Base-by-base conservation (phyloP, 2,329 filamentous ascomycete genomes). In the Phoma herbarum region DNA sequence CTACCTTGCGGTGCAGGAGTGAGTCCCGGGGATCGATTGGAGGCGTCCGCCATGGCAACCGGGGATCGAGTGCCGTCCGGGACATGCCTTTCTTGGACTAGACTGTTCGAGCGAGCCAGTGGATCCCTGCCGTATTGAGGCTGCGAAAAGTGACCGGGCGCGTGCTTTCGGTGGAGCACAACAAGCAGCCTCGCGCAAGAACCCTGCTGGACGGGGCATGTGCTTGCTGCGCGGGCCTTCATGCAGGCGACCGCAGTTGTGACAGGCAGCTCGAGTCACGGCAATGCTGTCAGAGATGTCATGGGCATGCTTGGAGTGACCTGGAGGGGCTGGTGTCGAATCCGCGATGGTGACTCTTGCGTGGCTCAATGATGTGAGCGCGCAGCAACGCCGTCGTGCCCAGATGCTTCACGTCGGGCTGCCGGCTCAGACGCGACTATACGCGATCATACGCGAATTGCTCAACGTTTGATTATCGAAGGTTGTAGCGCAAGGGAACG, bases 11-110 rank as follows among this genome's bases (percentile, higher is more conserved):
- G 37, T 62, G 47, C 54, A 62, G 55, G 48, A 62, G 55, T 37
- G 41, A 44, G 44, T 20, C 14, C 49, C 35, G 52, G 47, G 46
- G 47, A 53, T 33, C 39, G 56, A 54, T 54, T 67, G 61, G 63
- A 58, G 54, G 62, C 60, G 59, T 54, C 52, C 57, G 52, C 57
- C 62, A 55, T 62, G 59, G 65, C 59, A 64, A 55, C 61, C 67
- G 68, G 68, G 68, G 66, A 65, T 63, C 41, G 52, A 60, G 54
- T 59, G 63, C 69, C 66, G 66, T 25, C 41, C 62, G 57, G 66
- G 42, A 59, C 37, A 48, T 53, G 46, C 45, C 60, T 48, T 18
- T 51, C 41, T 14, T 20, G 16, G 55, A 33, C 42, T 61, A 56
- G 44, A 29, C 8, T 39, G 48, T 41, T 57, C 52, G 61, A 57